Evolutionary conservation across 495 filamentous ascomycete genomes (phyloP), one percentile per base, ranked within the genome.

Genomic region (Hyaloscypha hepaticicola): DNA sequence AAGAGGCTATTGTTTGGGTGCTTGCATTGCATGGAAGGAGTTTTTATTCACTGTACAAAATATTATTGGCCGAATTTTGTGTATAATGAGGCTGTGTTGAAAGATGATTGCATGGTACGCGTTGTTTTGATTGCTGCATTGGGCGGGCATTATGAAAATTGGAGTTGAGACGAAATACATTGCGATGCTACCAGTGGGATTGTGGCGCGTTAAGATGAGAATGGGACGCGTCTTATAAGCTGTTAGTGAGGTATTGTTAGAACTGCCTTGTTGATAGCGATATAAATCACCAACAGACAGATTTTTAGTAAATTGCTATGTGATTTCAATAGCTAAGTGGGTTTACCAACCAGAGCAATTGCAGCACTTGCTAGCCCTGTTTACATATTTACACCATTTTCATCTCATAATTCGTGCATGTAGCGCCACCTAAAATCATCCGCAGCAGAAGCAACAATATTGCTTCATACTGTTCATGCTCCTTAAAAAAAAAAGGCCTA

Each of bases 21-120:
- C 22, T 26, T 61, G 61, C 28, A 22, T 64, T 64, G 61, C 61
- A 64, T 64, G 50, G 38, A 24, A 48, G 41, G 38, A 22, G 21
- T 38, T 38, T 21, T 33, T n/a, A 2, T 38, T 58, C 29, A 45
- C 12, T 58, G 29, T 38, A 48, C 7, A 38, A 11, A 38, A 24
- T 41, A 41, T 41, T 45, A 45, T 8, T 11, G 12, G 19, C 38
- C 38, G n/a, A n/a, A n/a, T n/a, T 14, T 45, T 45, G 38, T 45
- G 16, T 19, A 45, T 45, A 45, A 33, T 33, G 12, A 33, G 52
- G 21, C 19, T 19, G 2, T 7, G 55, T 48, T 11, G 38, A 45
- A 16, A 33, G 29, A n/a, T 60, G 58, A 41, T 28, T 48, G 58
- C n/a, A 29, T 25, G 27, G 58, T n/a, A 60, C n/a, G 31, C 11